These are phyloP conservation scores for Leccinum disarticulatum DNA, from an alignment of 768 basidiomycete species.

Conservation along the genomic window DNA sequence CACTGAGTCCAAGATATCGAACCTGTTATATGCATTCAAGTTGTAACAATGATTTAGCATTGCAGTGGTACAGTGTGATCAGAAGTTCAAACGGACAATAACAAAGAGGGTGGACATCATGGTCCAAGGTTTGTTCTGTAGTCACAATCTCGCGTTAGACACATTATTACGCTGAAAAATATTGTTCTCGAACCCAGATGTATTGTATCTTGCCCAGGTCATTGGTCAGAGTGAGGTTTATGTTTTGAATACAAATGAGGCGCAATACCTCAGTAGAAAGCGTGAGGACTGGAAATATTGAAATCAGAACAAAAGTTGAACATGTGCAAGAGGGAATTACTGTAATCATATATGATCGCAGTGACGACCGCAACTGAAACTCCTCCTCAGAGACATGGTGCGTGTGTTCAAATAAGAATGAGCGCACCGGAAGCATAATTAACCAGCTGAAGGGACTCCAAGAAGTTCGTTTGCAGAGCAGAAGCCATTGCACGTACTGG, in stretches of 20 bases:
- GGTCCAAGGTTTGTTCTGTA: slow-evolving; percentile 7
- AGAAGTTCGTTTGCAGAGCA: too few relatives aligned
- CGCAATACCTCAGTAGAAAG: slow-evolving; percentile 9
- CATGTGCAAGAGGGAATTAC: not conserved
- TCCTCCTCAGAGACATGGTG: too few relatives aligned
- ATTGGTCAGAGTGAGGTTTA: too few relatives aligned
- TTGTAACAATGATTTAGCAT: too few relatives aligned
- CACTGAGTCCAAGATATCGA: too few relatives aligned
- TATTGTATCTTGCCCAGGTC: not conserved
- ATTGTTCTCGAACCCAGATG: slow-evolving; percentile 9
- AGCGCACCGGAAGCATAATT: too few relatives aligned
- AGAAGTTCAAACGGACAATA: slow-evolving; percentile 4
- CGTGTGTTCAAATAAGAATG: too few relatives aligned
- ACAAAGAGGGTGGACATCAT: slow-evolving; percentile 10
- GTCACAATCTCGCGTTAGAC: not conserved
- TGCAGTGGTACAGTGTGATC: too few relatives aligned
- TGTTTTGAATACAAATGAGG: too few relatives aligned
- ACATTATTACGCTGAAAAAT: not conserved
- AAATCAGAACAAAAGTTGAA: not conserved
- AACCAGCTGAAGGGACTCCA: too few relatives aligned
- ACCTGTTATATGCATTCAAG: too few relatives aligned
- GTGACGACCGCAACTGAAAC: not conserved
- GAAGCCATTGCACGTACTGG: too few relatives aligned
- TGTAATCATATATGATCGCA: not conserved
- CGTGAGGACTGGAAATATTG: slow-evolving; percentile 7